Evolutionary conservation across 2,329 filamentous ascomycete species (phyloP).

Genomic region (Penicillium digitatum): DNA sequence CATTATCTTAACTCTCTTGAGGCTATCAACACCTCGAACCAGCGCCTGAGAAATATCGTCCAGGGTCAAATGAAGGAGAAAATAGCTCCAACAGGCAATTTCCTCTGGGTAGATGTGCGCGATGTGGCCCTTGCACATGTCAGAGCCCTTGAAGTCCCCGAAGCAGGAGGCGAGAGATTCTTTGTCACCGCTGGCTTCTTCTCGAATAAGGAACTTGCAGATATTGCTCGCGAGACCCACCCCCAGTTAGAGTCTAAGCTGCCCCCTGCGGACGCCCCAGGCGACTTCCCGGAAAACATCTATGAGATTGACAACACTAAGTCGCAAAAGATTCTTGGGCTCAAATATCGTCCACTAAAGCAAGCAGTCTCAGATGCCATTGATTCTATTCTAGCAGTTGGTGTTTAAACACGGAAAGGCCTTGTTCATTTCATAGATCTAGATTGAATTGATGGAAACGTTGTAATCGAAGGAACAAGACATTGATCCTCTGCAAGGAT

Average conservation of each 20-base stretch:
- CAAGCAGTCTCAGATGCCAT: conserved; percentile 39
- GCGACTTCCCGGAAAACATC: conserved; percentile 28
- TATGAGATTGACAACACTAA: conserved; percentile 40
- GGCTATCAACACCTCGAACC: conserved; percentile 69
- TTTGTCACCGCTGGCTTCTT: conserved; percentile 43
- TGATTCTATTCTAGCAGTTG: conserved; percentile 33
- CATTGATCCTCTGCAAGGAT: neutral
- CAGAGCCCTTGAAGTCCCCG: conserved; percentile 44
- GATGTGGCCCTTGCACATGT: conserved; percentile 49
- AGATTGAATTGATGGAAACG: neutral
- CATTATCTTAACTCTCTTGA: conserved; percentile 61
- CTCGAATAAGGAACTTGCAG: conserved; percentile 42
- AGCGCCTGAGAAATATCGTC: conserved; percentile 61
- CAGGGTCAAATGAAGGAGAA: conserved; percentile 57
- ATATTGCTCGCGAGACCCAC: conserved; percentile 42
- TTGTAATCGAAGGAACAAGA: neutral
- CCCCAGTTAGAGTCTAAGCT: conserved; percentile 42
- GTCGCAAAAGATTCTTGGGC: conserved; percentile 40
- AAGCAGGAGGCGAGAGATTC: conserved; percentile 46
- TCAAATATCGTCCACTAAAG: conserved; percentile 41
- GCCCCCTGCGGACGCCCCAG: conserved; percentile 34
- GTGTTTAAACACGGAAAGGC: conserved; percentile 20
- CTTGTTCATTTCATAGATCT: neutral
- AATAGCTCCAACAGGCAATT: conserved; percentile 56
- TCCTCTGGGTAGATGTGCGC: conserved; percentile 55